A percentile compares a stretch with the other conserved stretches of the same genome.
phyloP scores from a whole-genome alignment of 257 asterid genomes.

The Capsicum pubescens region DNA sequence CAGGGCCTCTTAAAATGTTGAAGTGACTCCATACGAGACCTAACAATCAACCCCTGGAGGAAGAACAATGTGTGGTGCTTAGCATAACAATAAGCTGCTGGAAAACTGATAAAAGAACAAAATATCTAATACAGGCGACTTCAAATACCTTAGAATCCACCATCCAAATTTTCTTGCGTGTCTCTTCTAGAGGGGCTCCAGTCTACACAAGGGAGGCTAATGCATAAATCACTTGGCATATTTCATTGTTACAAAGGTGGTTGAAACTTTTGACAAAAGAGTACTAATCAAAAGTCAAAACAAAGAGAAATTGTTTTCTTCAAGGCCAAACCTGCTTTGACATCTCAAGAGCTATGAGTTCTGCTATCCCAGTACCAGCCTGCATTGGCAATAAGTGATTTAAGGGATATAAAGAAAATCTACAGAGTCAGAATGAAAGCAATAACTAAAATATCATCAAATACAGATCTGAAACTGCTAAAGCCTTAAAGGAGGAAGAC shows the following conservation, averaged over 20 bases:
- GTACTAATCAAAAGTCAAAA: constrained; percentile 26
- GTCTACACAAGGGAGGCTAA: constrained; percentile 52
- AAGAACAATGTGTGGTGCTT: constrained; percentile 24
- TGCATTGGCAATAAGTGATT: constrained; percentile 44
- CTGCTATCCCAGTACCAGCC: constrained; percentile 99
- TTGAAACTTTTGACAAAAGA: constrained; percentile 25
- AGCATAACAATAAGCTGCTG: background rate
- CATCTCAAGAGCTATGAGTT: constrained; percentile 90
- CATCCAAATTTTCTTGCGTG: constrained; percentile 87
- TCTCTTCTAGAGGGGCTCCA: constrained; percentile 76
- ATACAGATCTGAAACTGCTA: background rate
- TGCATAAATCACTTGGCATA: constrained; percentile 14
- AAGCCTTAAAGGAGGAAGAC: background rate
- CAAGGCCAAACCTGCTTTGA: constrained; percentile 72
- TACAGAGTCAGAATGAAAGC: background rate
- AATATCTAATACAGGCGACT: background rate
- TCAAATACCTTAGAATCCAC: constrained; percentile 56
- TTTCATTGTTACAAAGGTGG: constrained; percentile 8
- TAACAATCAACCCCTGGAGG: constrained; percentile 71
- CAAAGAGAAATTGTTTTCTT: constrained; percentile 12
- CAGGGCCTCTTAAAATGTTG: constrained; percentile 87
- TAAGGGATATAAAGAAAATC: background rate
- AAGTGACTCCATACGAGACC: constrained; percentile 73
- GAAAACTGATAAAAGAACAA: background rate
- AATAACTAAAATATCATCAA: background rate